Evolutionary conservation across 306 rosid species (phyloP).

Genomic region (Quercus mongolica): DNA sequence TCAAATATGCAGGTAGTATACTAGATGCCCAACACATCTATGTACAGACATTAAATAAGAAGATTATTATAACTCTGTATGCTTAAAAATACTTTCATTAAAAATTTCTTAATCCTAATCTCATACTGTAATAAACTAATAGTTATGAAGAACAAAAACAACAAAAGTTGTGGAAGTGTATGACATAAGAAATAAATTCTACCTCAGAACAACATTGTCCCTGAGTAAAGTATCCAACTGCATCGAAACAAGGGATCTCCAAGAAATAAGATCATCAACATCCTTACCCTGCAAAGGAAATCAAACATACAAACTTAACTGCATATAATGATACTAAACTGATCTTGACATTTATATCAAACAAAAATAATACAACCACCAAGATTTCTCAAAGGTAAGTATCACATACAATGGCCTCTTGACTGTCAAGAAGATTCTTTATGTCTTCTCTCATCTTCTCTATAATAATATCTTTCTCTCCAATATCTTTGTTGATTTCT

Average conservation of each 20-base stretch:
- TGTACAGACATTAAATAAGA: background rate
- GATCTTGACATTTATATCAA: background rate
- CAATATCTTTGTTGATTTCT: constrained; percentile 65
- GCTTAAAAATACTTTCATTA: background rate
- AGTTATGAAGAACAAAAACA: background rate
- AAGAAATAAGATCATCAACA: constrained; percentile 51
- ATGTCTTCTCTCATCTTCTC: constrained; percentile 64
- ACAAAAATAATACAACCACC: background rate
- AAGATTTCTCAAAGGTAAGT: constrained; percentile 11
- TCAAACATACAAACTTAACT: constrained; percentile 15
- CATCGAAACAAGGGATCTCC: constrained; percentile 69
- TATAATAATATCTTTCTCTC: constrained; percentile 45
- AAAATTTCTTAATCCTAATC: background rate
- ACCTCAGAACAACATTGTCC: constrained; percentile 84
- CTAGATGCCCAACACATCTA: no score
- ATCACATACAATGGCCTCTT: constrained; percentile 59
- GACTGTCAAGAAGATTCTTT: constrained; percentile 49
- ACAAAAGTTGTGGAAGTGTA: background rate
- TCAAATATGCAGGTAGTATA: no score
- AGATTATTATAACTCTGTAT: background rate
- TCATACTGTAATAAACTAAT: background rate
- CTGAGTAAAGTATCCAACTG: constrained; percentile 57
- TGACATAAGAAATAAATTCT: constrained; percentile 16
- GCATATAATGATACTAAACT: background rate
- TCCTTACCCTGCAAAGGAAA: constrained; percentile 60